Evolutionary conservation across 495 filamentous ascomycete genomes (phyloP), one percentile per base, ranked within the genome.

Genomic region (Aspergillus affinis): DNA sequence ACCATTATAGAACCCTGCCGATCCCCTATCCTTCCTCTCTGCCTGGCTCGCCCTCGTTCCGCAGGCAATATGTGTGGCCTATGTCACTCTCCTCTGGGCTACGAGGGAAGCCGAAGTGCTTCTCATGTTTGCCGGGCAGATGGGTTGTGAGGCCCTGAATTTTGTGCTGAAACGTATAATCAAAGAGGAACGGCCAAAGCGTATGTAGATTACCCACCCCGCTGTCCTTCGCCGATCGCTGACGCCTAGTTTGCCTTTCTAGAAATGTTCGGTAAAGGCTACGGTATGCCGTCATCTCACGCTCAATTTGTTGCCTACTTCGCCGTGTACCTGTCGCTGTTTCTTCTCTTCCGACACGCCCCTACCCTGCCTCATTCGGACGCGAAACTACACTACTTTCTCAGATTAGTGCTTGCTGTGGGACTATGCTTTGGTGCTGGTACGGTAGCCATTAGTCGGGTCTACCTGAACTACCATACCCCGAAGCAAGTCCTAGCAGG

Each of bases 231-330:
- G 55, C 20, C 15, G 23, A 32, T 54, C 26, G 19, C 60, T 58
- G 49, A 62, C 30, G 20, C 26, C 27, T 20, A 56, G 5, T 32
- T 18, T 4, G 3, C 10, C 17, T 8, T 26, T 50, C n/a, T 76
- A 90, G 89, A 89, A 75, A 90, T 90, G 82, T 82, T 87, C 59
- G 89, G 89, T 44, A 97, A 96, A 72, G 94, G 94, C 60, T 99
- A 98, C 68, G 94, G 94, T 62, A 99, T 99, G 94, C 94, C 94
- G n/a, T 92, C 88, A 49, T 96, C 92, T 26, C 94, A 99, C 76
- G 90, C 94, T 10, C 94, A 99, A 74, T 99, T 97, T 70, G 88
- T 90, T 51, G 79, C 86, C 10, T 99, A 90, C 78, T 98, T 97
- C 79, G 86, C 91, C 47, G 76, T 94, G 56, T 91, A 89, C 66